phyloP scores from a whole-genome alignment of 306 rosid genomes.

The Arachis stenosperma region DNA sequence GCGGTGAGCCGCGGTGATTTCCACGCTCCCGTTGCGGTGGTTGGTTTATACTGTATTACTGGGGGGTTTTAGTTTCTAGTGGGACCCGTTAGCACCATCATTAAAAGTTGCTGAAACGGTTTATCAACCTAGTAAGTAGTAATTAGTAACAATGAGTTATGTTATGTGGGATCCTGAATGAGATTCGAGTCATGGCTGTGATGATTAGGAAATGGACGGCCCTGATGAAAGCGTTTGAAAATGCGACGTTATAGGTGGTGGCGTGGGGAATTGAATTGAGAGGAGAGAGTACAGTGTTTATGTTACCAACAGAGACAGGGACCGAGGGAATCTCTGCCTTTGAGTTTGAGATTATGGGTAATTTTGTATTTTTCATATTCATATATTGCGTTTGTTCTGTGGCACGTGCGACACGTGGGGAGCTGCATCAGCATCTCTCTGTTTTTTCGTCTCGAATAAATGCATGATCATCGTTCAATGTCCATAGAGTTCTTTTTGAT shows the following conservation, averaged over 20 bases:
- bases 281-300: not conserved
- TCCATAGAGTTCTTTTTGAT: no score
- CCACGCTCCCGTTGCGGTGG: constrained; percentile 27
- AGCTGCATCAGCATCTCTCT: not conserved
- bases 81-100: constrained; percentile 9
- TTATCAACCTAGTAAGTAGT: not conserved
- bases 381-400: not conserved
- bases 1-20: not conserved
- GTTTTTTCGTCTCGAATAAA: not conserved
- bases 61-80: not conserved
- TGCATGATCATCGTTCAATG: not conserved
- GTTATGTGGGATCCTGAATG: not conserved
- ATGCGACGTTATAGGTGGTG: not conserved
- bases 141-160: not conserved
- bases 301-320: not conserved
- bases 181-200: not conserved
- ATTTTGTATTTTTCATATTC: not conserved
- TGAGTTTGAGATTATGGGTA: not conserved
- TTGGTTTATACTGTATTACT: not conserved
- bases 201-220: constrained; percentile 26
- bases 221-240: constrained; percentile 15
- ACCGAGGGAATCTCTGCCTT: constrained; percentile 36
- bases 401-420: constrained; percentile 37
- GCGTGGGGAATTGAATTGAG: not conserved
- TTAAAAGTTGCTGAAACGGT: constrained; percentile 9